A percentile compares a stretch with the other conserved stretches of the same genome.
Evolutionary conservation across 345 rosid species (phyloP).

Genomic region (Gossypium sturtianum): DNA sequence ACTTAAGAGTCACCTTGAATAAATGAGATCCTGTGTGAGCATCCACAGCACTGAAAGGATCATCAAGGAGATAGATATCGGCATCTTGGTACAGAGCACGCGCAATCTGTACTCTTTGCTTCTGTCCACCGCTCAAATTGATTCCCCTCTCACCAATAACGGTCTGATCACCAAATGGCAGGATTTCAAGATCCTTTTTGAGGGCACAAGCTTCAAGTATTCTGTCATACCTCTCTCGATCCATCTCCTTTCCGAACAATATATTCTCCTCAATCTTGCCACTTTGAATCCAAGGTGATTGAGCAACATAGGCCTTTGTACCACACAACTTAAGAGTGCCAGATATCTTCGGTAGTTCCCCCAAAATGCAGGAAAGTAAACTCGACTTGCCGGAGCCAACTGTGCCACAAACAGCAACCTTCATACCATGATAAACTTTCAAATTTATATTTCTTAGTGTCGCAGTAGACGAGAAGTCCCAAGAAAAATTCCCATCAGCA

Average conservation of each 20-base stretch:
- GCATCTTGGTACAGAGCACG: no score
- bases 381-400: constrained; percentile 80
- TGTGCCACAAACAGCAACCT: constrained; percentile 61
- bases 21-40: constrained; percentile 48
- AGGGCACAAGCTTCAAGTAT: constrained; percentile 42
- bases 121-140: no score
- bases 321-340: constrained; percentile 53
- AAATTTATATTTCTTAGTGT: constrained; percentile 46
- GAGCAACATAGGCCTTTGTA: constrained; percentile 59
- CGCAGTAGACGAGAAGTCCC: constrained; percentile 38
- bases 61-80: not conserved
- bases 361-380: constrained; percentile 53
- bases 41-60: constrained; percentile 44
- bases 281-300: constrained; percentile 80
- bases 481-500: constrained; percentile 40
- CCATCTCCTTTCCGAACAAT: constrained; percentile 49
- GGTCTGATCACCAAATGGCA: no score
- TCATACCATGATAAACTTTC: constrained; percentile 43
- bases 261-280: constrained; percentile 60
- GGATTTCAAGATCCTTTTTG: no score
- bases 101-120: no score
- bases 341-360: constrained; percentile 53
- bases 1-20: constrained; percentile 34
- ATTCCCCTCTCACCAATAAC: no score
- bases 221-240: constrained; percentile 34